These are phyloP conservation scores for Pistacia vera DNA, from an alignment of 345 rosid species.

Conservation along the genomic window DNA sequence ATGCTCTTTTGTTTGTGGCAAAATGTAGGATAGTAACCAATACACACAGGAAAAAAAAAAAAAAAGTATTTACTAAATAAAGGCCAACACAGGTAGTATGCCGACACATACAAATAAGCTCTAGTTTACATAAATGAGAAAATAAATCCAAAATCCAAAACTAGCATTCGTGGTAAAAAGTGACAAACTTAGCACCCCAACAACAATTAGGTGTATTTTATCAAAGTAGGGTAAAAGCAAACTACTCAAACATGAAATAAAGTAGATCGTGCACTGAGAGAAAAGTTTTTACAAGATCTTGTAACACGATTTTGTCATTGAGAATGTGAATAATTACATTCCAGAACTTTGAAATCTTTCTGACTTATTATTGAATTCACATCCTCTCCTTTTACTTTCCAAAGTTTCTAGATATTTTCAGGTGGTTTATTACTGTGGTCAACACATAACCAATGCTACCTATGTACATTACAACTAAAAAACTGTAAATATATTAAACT, in stretches of 20 bases:
- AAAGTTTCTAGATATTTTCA: neutral
- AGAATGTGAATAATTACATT: neutral
- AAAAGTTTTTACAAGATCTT: neutral
- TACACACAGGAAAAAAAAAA: neutral
- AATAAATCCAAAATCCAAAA: neutral
- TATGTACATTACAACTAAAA: neutral
- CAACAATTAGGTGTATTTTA: neutral
- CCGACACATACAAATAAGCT: neutral
- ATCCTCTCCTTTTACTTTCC: neutral
- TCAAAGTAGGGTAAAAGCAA: neutral
- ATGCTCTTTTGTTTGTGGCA: neutral
- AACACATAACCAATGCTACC: neutral
- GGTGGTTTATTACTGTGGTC: neutral
- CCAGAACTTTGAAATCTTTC: neutral
- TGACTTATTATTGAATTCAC: neutral
- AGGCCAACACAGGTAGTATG: neutral
- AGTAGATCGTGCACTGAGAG: neutral
- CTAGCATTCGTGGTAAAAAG: neutral
- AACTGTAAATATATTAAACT: neutral
- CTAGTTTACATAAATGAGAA: neutral
- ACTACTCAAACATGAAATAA: neutral
- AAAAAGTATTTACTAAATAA: neutral
- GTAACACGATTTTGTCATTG: neutral
- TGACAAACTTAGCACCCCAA: neutral
- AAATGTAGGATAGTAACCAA: neutral